Evolutionary conservation across 169 alveolate species (phyloP).

Genomic region (Cryptosporidium sp.): DNA sequence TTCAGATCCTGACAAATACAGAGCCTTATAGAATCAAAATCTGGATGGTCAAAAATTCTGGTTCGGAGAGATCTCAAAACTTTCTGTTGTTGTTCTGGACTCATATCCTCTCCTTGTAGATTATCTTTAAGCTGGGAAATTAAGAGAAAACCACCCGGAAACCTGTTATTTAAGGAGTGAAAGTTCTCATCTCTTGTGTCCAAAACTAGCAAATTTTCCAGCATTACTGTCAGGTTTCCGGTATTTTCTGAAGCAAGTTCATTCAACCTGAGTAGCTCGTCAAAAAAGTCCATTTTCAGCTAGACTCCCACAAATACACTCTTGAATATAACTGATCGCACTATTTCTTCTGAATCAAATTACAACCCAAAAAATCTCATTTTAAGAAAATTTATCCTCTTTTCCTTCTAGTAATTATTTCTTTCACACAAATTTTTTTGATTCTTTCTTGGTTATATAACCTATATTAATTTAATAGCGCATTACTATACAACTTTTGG

Average conservation of each 20-base stretch:
- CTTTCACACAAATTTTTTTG: neutral
- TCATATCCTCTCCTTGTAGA: neutral
- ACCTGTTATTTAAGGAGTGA: conserved; percentile 29
- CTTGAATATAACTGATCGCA: neutral
- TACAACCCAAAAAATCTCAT: neutral
- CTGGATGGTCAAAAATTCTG: conserved; percentile 1
- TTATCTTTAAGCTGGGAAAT: conserved; percentile 1
- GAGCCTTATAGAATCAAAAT: neutral
- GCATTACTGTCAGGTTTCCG: conserved; percentile 13
- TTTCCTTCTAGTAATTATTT: neutral
- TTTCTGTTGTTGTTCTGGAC: neutral
- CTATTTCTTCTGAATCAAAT: neutral
- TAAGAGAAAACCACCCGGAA: conserved; percentile 31
- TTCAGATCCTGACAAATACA: conserved; percentile 46
- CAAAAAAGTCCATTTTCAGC: conserved; percentile 13
- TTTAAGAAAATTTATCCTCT: neutral
- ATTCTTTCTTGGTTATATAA: neutral
- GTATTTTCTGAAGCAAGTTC: neutral
- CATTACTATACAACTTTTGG: neutral
- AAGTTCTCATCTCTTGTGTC: conserved; percentile 55
- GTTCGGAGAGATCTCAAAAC: neutral
- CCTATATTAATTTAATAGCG: neutral
- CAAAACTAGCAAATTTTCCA: neutral
- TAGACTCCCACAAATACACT: neutral
- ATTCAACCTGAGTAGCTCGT: conserved; percentile 20